These are phyloP conservation scores for Mycena pura DNA, from an alignment of 768 basidiomycete species.

Conservation along the genomic window DNA sequence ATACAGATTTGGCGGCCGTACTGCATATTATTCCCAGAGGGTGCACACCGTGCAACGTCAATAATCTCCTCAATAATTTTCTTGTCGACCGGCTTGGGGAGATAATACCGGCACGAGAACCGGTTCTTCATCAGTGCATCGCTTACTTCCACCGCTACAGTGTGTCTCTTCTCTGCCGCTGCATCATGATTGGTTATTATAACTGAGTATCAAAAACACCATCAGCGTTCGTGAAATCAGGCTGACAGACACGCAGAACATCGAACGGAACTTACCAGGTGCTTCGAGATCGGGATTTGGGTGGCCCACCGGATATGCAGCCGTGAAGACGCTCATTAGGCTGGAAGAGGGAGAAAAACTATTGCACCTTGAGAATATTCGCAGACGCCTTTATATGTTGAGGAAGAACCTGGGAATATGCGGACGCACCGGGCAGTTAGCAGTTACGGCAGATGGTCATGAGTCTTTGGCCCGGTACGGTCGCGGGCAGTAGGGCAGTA, in stretches of 20 bases:
- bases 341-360: too few species aligned
- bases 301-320: slow-evolving; percentile 15
- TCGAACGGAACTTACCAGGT: slow-evolving; percentile 1
- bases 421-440: not conserved
- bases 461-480: too few species aligned
- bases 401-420: not conserved
- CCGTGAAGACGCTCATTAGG: slow-evolving; percentile 21
- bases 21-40: slow-evolving; percentile 27
- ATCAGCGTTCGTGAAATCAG: too few species aligned
- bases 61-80: slow-evolving; percentile 22
- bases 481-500: too few species aligned
- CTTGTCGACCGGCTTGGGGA: slow-evolving; percentile 17
- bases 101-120: slow-evolving; percentile 24
- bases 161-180: not conserved
- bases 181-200: slow-evolving; percentile 10
- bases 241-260: too few species aligned
- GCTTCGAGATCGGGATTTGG: slow-evolving; percentile 5
- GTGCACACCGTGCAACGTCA: slow-evolving; percentile 20
- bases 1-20: not conserved
- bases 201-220: too few species aligned
- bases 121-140: slow-evolving; percentile 25
- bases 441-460: too few species aligned
- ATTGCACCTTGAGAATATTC: too few species aligned
- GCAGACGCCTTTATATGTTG: not conserved
- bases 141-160: not conserved